Conservation (phyloP, 2,329 filamentous ascomycete genomes). For the Aureobasidium mangrovei region DNA sequence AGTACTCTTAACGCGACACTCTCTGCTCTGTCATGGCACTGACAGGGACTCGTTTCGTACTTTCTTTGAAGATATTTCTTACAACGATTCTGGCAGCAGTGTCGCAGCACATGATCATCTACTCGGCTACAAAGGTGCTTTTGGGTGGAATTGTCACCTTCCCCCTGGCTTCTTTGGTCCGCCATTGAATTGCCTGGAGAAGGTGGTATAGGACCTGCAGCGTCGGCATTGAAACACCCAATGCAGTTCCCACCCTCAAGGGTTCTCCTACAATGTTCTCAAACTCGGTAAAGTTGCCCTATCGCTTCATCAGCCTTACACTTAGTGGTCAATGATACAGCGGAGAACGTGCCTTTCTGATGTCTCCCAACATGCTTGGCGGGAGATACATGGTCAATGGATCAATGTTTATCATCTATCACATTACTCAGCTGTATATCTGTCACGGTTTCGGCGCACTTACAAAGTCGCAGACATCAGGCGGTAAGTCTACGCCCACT, state of each 20-base stretch:
- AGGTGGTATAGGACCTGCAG: slow-evolving; percentile 42
- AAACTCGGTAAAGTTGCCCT: slow-evolving; percentile 47
- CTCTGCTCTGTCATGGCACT: too few species aligned
- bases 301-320: not conserved
- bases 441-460: too few species aligned
- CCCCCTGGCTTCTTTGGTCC: slow-evolving; percentile 12
- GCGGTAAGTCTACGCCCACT: slow-evolving; percentile 33
- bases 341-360: slow-evolving; percentile 30
- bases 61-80: too few species aligned
- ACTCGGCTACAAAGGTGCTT: slow-evolving; percentile 15
- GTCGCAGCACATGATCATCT: not conserved
- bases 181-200: slow-evolving; percentile 40
- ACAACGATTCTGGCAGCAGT: too few species aligned
- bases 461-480: slow-evolving; percentile 33
- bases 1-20: too few species aligned
- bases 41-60: too few species aligned
- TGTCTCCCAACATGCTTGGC: slow-evolving; percentile 49
- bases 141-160: slow-evolving; percentile 12
- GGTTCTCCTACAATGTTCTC: slow-evolving; percentile 51
- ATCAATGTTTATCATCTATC: slow-evolving; percentile 39
- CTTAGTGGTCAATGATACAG: not conserved
- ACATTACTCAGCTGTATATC: too few species aligned
- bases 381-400: slow-evolving; percentile 41
- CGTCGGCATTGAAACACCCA: slow-evolving; percentile 43
- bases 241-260: slow-evolving; percentile 41